A percentile compares a stretch with the other conserved stretches of the same genome.
phyloP scores from a whole-genome alignment of 1,284 basidiomycete genomes.

The Kwoniella shivajii region DNA sequence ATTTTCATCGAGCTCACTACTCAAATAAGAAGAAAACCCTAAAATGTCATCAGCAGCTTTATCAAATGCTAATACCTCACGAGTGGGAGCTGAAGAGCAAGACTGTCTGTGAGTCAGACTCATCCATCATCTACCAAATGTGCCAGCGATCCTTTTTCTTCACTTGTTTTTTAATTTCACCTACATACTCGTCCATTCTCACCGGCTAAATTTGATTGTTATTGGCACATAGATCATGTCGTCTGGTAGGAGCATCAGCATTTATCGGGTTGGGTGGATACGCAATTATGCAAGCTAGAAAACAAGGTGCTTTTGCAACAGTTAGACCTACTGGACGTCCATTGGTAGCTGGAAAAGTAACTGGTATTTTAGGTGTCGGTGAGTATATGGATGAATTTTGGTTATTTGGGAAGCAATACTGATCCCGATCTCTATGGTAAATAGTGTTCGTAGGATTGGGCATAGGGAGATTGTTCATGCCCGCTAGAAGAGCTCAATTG shows the following conservation, averaged over 20 bases:
- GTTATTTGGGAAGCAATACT: background rate
- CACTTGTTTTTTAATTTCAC: background rate
- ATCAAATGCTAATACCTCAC: background rate
- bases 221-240: constrained; percentile 50
- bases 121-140: too few relatives aligned
- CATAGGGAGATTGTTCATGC: constrained; percentile 21
- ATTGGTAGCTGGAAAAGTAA: constrained; percentile 34
- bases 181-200: background rate
- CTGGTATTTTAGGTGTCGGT: constrained; percentile 46
- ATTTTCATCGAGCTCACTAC: too few relatives aligned
- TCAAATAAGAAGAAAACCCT: background rate
- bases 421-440: background rate
- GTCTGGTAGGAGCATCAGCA: constrained; percentile 42
- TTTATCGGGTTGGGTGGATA: constrained; percentile 50
- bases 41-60: constrained; percentile 11
- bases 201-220: background rate
- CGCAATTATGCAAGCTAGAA: constrained; percentile 40
- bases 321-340: constrained; percentile 39
- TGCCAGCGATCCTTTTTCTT: background rate
- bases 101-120: constrained; percentile 19
- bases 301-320: constrained; percentile 43
- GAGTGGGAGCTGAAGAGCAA: constrained; percentile 9
- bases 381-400: constrained; percentile 14
- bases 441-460: constrained; percentile 24
- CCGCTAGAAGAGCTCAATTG: background rate